phyloP scores from a whole-genome alignment of 805 yeast species.

The Candida morakotiae region DNA sequence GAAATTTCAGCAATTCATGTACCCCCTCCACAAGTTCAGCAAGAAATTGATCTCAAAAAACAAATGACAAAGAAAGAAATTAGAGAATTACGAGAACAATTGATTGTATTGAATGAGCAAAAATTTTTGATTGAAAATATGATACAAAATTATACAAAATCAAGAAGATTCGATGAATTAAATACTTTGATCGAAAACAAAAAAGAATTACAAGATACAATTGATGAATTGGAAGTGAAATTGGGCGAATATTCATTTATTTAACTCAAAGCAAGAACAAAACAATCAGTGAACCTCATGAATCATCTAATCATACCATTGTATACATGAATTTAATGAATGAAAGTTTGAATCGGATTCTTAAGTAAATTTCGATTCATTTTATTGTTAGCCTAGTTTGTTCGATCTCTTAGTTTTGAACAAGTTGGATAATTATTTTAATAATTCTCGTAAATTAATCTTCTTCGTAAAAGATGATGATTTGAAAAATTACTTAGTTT shows the following conservation, averaged over 20 bases:
- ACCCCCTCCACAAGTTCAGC: conserved; percentile 11
- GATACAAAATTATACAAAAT: conserved; percentile 57
- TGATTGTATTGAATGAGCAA: conserved; percentile 88
- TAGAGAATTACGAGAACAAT: conserved; percentile 59
- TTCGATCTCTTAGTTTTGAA: too few species aligned
- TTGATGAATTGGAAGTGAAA: conserved; percentile 39
- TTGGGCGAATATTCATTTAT: conserved; percentile 53
- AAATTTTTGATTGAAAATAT: conserved; percentile 63
- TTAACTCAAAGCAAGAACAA: too few species aligned
- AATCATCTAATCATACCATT: too few species aligned
- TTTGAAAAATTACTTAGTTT: too few species aligned
- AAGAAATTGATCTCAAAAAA: conserved; percentile 3
- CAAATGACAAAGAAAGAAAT: conserved; percentile 47
- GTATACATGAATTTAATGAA: too few species aligned
- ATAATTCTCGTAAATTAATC: too few species aligned
- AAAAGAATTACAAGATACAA: conserved; percentile 50
- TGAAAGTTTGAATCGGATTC: too few species aligned
- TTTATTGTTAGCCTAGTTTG: too few species aligned
- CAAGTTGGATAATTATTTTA: too few species aligned
- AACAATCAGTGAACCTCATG: too few species aligned
- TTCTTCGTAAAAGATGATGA: too few species aligned
- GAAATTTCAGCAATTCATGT: conserved; percentile 46
- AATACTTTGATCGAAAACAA: conserved; percentile 54
- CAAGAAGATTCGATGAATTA: conserved; percentile 75
- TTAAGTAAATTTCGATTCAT: too few species aligned